Percentiles rank a stretch among this genome's conserved stretches.
Conservation (phyloP, 805 yeast genomes). For the Yamadazyma takamatsuzukensis region DNA sequence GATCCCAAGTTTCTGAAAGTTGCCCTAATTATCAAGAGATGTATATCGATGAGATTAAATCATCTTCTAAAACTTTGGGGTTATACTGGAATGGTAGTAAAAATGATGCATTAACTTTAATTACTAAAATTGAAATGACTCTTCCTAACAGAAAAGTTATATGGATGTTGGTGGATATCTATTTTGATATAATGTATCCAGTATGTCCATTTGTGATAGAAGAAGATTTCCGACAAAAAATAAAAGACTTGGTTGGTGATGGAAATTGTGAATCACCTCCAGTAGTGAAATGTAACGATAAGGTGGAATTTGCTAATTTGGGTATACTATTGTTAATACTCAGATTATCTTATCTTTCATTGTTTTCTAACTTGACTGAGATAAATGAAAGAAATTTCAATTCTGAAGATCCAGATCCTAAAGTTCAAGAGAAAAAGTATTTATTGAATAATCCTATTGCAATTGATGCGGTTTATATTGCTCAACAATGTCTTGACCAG, state of each 20-base stretch:
- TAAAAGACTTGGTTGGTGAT: slow-evolving; percentile 42
- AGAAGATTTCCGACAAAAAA: slow-evolving; percentile 38
- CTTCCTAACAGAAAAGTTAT: slow-evolving; percentile 54
- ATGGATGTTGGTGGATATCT: slow-evolving; percentile 54
- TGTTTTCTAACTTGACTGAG: slow-evolving; percentile 26
- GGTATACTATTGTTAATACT: slow-evolving; percentile 30
- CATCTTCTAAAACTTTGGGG: no score
- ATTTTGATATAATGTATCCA: slow-evolving; percentile 57
- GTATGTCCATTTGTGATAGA: slow-evolving; percentile 66
- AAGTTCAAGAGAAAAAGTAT: slow-evolving; percentile 20
- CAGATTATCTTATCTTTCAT: slow-evolving; percentile 29
- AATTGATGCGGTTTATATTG: slow-evolving; percentile 16
- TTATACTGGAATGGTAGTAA: slow-evolving; percentile 27
- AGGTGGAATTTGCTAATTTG: slow-evolving; percentile 28
- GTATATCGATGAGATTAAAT: no score
- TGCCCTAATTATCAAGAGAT: no score
- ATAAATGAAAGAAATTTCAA: slow-evolving; percentile 23
- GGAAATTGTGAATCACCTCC: slow-evolving; percentile 12
- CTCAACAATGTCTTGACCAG: slow-evolving; percentile 26
- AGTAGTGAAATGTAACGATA: slow-evolving; percentile 18
- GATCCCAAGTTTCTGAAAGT: no score
- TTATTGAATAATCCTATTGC: slow-evolving; percentile 25
- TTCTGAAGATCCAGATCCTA: slow-evolving; percentile 18
- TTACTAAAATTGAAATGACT: slow-evolving; percentile 35
- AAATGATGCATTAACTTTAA: slow-evolving; percentile 31